Percentiles rank a stretch among this genome's conserved stretches.
Evolutionary conservation across 2,329 filamentous ascomycete genomes (phyloP).

Genomic region (Plectosphaerella plurivora): DNA sequence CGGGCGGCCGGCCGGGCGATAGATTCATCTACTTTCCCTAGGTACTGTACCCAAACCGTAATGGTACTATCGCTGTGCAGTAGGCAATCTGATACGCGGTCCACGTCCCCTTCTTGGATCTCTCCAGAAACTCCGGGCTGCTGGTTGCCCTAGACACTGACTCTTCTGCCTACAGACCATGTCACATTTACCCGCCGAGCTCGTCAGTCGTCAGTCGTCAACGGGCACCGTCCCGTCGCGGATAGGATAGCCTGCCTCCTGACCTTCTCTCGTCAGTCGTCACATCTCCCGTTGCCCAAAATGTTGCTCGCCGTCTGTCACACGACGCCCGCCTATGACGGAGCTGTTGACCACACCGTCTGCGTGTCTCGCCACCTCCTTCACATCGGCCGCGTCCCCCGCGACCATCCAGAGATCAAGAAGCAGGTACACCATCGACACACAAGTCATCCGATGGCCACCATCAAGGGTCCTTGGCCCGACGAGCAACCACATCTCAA

Average conservation of each 20-base stretch:
- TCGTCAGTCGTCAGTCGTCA: background rate
- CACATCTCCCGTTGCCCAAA: background rate
- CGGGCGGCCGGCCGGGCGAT: too few species aligned
- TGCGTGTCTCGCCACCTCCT: background rate
- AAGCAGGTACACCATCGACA: slow-evolving; percentile 2
- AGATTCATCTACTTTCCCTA: too few species aligned
- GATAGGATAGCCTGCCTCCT: background rate
- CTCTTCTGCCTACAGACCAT: too few species aligned
- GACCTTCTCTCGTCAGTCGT: background rate
- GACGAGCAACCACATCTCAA: background rate
- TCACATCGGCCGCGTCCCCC: background rate
- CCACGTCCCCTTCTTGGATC: too few species aligned
- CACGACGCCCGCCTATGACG: slow-evolving; percentile 1
- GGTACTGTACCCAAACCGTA: too few species aligned
- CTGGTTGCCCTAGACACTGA: too few species aligned
- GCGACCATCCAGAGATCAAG: background rate
- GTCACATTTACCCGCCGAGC: background rate
- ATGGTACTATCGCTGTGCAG: too few species aligned
- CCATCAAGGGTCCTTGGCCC: background rate
- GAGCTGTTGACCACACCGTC: background rate
- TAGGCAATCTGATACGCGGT: too few species aligned
- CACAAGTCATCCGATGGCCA: background rate
- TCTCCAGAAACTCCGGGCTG: too few species aligned
- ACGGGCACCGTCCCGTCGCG: background rate
- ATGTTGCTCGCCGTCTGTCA: background rate